Evolutionary conservation across 2,329 filamentous ascomycete genomes (phyloP).

Genomic region (Lizonia empirigonia): DNA sequence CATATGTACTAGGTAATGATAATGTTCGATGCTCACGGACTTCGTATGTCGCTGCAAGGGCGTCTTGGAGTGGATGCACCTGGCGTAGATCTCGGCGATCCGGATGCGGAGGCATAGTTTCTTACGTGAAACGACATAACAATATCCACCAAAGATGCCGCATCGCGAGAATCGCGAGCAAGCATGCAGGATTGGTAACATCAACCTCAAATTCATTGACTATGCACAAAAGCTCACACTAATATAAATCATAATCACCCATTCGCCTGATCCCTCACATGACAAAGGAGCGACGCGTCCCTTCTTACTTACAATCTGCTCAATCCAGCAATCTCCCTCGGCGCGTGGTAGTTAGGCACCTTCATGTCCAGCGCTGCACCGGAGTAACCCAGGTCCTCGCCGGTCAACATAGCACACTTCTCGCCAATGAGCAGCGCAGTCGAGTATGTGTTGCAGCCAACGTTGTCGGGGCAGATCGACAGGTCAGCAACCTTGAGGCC

Average conservation of each 20-base stretch:
- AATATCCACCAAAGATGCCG: too few relatives aligned
- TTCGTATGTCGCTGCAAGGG: too few relatives aligned
- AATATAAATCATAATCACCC: not conserved
- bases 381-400: conserved; percentile 75
- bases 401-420: conserved; percentile 72
- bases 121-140: too few relatives aligned
- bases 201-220: not conserved
- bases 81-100: too few relatives aligned
- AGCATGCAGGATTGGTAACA: too few relatives aligned
- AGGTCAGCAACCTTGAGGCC: conserved; percentile 78
- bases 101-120: too few relatives aligned
- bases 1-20: too few relatives aligned
- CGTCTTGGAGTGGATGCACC: too few relatives aligned
- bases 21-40: too few relatives aligned
- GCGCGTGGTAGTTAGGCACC: conserved; percentile 59
- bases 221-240: conserved; percentile 1
- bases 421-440: conserved; percentile 77
- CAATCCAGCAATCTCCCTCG: conserved; percentile 52
- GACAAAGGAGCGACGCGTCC: not conserved
- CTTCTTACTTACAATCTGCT: conserved; percentile 46
- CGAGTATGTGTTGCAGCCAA: conserved; percentile 65
- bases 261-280: not conserved
- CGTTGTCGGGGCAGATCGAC: conserved; percentile 78
- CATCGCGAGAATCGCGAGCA: too few relatives aligned
- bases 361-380: conserved; percentile 78